phyloP scores from a whole-genome alignment of 495 filamentous ascomycete genomes.

The Trichoderma orchidacearum region DNA sequence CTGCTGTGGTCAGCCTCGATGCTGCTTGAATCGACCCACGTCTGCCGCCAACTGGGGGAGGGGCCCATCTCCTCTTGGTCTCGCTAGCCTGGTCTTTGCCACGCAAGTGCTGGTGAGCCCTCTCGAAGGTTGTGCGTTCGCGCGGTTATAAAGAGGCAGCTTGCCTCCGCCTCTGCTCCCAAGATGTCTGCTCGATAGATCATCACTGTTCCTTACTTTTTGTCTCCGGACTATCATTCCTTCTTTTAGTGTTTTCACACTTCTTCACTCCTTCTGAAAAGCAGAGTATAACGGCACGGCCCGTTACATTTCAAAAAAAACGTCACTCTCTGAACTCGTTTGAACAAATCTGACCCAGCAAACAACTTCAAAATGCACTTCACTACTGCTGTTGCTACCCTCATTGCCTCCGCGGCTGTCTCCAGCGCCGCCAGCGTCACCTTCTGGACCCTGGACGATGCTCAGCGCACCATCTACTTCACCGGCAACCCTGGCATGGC shows the following conservation, averaged over 20 bases:
- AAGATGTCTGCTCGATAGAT: neutral
- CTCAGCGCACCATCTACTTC: slow-evolving; percentile 28
- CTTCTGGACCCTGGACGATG: slow-evolving; percentile 34
- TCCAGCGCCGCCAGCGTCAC: slow-evolving; percentile 26
- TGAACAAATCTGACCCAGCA: slow-evolving; percentile 4
- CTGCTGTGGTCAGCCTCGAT: too few relatives aligned
- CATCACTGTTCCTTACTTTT: neutral
- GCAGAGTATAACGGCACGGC: neutral
- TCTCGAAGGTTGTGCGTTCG: neutral
- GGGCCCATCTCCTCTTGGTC: neutral
- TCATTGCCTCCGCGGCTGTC: slow-evolving; percentile 9
- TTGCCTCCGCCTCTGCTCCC: neutral
- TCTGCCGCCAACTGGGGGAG: neutral
- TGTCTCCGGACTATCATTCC: neutral
- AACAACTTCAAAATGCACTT: slow-evolving; percentile 21
- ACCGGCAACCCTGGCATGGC: slow-evolving; percentile 17
- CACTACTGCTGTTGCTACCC: slow-evolving; percentile 6
- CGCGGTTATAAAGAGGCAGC: neutral
- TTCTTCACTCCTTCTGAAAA: neutral
- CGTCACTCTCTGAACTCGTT: neutral
- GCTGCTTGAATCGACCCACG: neutral
- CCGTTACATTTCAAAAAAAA: neutral
- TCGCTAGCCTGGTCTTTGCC: neutral
- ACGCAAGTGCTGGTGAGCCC: neutral
- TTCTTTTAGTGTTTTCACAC: neutral